These are phyloP conservation scores for Medicago truncatula DNA, from an alignment of 306 rosid species.

Conservation along the genomic window MtrunA17r5.0-ANR NC_053043.1:46518001-46518500, in stretches of 20 bases:
- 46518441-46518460: conserved; percentile 1
- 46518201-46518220: conserved; percentile 92
- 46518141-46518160: conserved; percentile 74
- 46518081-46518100: conserved; percentile 67
- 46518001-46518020: too few relatives aligned
- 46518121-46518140: conserved; percentile 93
- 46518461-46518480: conserved; percentile 67
- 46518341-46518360: conserved; percentile 31
- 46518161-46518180: conserved; percentile 89
- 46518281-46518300: conserved; percentile 97
- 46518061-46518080: conserved; percentile 71
- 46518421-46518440: too few relatives aligned
- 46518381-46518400: conserved; percentile 4
- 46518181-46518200: conserved; percentile 94
- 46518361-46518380: neutral
- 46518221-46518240: conserved; percentile 98
- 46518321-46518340: conserved; percentile 86
- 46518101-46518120: conserved; percentile 81
- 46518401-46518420: neutral
- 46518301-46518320: conserved; percentile 91
- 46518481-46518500: conserved; percentile 83
- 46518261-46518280: conserved; percentile 97
- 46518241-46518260: conserved; percentile 94
- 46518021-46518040: neutral
- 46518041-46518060: neutral